These are phyloP conservation scores for Saccharomyces hybrid DNA, from an alignment of 1,139 yeast genomes.

Conservation along the genomic window DNA sequence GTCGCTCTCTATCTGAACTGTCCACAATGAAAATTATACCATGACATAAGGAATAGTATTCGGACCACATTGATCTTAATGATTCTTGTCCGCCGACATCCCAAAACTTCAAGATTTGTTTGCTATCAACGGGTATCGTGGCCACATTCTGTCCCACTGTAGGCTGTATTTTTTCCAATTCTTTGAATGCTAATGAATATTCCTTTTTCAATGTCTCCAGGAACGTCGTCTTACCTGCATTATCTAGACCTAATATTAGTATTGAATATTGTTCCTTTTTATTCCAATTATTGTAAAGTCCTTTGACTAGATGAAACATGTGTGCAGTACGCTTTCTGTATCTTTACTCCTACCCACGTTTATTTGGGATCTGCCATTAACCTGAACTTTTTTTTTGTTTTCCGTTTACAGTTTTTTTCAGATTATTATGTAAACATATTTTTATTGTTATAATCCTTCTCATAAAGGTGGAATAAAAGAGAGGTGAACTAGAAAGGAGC, in stretches of 20 bases:
- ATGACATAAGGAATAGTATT: conserved; percentile 78
- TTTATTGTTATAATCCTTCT: no score
- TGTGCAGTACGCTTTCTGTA: neutral
- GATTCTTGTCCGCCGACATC: conserved; percentile 92
- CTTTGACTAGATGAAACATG: conserved; percentile 62
- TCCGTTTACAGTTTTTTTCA: neutral
- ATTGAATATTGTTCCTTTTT: conserved; percentile 62
- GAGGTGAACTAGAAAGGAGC: neutral
- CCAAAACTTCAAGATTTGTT: conserved; percentile 72
- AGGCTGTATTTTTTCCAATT: conserved; percentile 45
- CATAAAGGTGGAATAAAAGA: no score
- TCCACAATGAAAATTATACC: conserved; percentile 90
- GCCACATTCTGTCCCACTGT: conserved; percentile 73
- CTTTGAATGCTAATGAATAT: conserved; percentile 35
- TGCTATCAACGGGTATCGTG: conserved; percentile 41
- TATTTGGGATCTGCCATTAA: neutral
- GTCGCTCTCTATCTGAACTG: conserved; percentile 73
- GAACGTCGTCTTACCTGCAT: conserved; percentile 91
- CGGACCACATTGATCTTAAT: conserved; percentile 75
- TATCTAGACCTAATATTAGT: conserved; percentile 81
- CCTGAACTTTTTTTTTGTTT: neutral
- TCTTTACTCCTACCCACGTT: neutral
- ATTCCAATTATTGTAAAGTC: conserved; percentile 50
- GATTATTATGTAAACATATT: no score
- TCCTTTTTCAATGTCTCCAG: conserved; percentile 53